Evolutionary conservation across 768 basidiomycete genomes (phyloP), one percentile per base, ranked within the genome.

Genomic region (Rhizopogon vinicolor): DNA sequence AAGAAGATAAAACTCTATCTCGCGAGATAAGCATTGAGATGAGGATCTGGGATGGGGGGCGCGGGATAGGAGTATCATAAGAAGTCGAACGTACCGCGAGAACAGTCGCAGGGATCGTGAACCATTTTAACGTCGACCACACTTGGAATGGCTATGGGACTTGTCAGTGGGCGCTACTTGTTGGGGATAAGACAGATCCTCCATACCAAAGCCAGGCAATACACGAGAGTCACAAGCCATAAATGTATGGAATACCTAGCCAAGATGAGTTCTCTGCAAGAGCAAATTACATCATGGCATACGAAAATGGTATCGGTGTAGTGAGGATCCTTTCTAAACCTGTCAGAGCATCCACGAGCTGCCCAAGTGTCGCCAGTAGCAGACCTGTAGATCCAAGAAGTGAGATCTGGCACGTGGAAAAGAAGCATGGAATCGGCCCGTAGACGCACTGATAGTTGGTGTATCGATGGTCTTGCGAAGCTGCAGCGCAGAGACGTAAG

Each of bases 271-370:
- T 48, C 46, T 33, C 46, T 31, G 46, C 46, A 12, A 35, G 13
- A 35, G 25, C 7, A 3, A 43, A 39, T 19, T 12, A 25, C 25
- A 8, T 18, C 22, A 44, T 3, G 5, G 68, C 79, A 41, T 60
- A 87, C 80, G 86, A 88, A 70, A 86, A 89, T 9, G 87, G 88
- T 44, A 90, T 87, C 3, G 87, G 87, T 1, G 86, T 87, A 0
- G 86, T 89, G 5, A 90, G 74, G 58, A 89, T 87, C 41, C 88
- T 74, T 62, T 90, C 87, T 1, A 89, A 72, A 4, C 84, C 84
- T 10, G 86, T 87, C 46, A 89, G 70, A 29, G 81, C 78, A 53
- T 88, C 85, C 3, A 84, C 81, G 19, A 87, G 76, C 56, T 77
- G 75, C 60, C 76, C 80, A 8, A 88, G 65, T 4, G 83, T 65